These are phyloP conservation scores for Phytophthora europaea DNA, from an alignment of 352 stramenopile genomes.

Conservation along the genomic window DNA sequence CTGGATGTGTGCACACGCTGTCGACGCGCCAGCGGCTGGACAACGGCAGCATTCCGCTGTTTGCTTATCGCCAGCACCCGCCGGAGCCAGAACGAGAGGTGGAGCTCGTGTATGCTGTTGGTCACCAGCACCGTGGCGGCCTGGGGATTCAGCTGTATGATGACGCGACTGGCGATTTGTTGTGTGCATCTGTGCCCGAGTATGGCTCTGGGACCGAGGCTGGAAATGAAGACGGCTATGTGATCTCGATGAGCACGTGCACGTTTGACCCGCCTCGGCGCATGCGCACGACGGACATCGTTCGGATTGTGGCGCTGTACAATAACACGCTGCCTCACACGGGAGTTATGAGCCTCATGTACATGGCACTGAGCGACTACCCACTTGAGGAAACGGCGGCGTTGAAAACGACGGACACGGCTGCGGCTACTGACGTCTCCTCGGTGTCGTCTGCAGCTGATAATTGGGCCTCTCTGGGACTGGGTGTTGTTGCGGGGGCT, in stretches of 20 bases:
- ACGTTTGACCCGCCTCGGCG: slow-evolving; percentile 77
- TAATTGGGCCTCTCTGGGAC: slow-evolving; percentile 24
- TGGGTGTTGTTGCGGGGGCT: slow-evolving; percentile 39
- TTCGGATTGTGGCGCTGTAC: slow-evolving; percentile 82
- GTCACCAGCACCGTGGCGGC: slow-evolving; percentile 80
- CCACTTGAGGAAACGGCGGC: slow-evolving; percentile 27
- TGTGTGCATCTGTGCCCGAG: slow-evolving; percentile 72
- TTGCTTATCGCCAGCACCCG: slow-evolving; percentile 32
- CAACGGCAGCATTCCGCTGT: slow-evolving; percentile 39
- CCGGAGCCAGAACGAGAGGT: slow-evolving; percentile 57
- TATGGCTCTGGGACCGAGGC: slow-evolving; percentile 69
- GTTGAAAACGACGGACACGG: slow-evolving; percentile 13
- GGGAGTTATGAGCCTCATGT: slow-evolving; percentile 85
- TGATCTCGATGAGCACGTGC: slow-evolving; percentile 80
- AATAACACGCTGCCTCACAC: slow-evolving; percentile 85
- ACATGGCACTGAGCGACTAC: slow-evolving; percentile 78
- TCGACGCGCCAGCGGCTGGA: slow-evolving; percentile 74
- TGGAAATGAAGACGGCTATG: slow-evolving; percentile 80
- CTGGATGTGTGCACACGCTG: slow-evolving; percentile 83
- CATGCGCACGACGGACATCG: slow-evolving; percentile 75
- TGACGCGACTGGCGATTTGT: slow-evolving; percentile 67
- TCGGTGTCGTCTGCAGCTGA: slow-evolving; percentile 3
- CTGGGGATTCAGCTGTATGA: slow-evolving; percentile 83
- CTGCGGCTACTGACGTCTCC: slow-evolving; percentile 1
- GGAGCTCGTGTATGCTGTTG: slow-evolving; percentile 82